Base-by-base conservation (phyloP, 495 filamentous ascomycete genomes). In the Penicillium fimorum region DNA sequence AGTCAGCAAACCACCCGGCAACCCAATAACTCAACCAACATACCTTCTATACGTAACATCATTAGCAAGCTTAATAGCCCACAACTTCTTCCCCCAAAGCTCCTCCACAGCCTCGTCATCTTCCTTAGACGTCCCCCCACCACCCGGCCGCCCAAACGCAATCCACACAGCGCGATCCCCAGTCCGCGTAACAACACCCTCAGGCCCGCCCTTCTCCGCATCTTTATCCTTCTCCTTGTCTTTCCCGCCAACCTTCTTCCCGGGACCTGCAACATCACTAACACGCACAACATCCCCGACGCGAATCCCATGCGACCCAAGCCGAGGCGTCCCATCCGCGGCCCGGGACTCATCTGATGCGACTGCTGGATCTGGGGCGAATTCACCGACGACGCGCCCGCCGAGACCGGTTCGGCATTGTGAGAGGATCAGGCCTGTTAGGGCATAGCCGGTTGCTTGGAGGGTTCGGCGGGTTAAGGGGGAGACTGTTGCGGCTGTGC, bases 21-120 rank as follows among this genome's bases (percentile, higher is more conserved):
- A 15, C n/a, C 43, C 43, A 9, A 32, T 18, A 33, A 11, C 15
- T 15, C 35, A 35, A 17, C 8, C 18, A 22, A 25, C 70, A 58
- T 76, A 90, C 87, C 91, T 79, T 73, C 88, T 82, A 72, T 88
- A 92, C 37, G 92, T 96, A 60, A 96, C 87, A 74, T 97, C 95
- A 72, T 97, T 96, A 15, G 94, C 91, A 64, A 97, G 74, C 76
- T 97, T 97, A 20, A 98, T 86, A 83, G 84, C 69, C 85, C 84
- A 87, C 47, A 87, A 64, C 70, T 81, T 85, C 63, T 83, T 86
- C 38, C 76, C 77, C 65, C 77, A 78, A 6, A 88, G 73, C 41
- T 79, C 81, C 48, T 79, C 81, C 53, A 86, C 79, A 43, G 84
- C 84, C 50, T 84, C 82, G 62, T 76, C 81, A n/a, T 77, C 76